Conservation (phyloP, 2,329 filamentous ascomycete species). For the Pseudocercospora pini-densiflorae region DNA sequence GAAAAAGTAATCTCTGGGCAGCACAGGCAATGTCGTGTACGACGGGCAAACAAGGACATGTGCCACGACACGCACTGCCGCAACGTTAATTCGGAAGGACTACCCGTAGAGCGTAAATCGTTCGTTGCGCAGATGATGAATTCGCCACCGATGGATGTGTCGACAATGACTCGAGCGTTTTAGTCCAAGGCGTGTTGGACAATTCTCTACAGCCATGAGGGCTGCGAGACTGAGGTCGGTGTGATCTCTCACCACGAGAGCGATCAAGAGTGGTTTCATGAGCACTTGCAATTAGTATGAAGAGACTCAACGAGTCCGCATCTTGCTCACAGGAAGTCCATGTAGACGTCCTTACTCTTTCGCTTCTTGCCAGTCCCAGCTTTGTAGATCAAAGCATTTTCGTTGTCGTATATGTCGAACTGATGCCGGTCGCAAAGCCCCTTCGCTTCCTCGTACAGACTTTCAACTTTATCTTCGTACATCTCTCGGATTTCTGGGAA, state of each 20-base stretch:
- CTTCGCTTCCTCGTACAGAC: constrained; percentile 32
- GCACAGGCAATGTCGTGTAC: not conserved
- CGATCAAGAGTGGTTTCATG: not conserved
- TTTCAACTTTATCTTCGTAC: constrained; percentile 33
- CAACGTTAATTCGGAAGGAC: not conserved
- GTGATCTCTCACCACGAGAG: not conserved
- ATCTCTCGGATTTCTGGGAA: constrained; percentile 32
- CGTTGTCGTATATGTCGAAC: constrained; percentile 34
- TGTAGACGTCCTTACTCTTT: not conserved
- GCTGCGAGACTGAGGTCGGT: not conserved
- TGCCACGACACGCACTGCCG: not conserved
- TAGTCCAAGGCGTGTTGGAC: not conserved
- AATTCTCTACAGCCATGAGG: not conserved
- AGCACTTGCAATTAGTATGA: not conserved
- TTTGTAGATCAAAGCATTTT: constrained; percentile 34
- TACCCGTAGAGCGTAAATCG: not conserved
- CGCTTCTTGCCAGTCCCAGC: constrained; percentile 18
- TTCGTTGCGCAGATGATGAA: not conserved
- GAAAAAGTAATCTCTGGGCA: not conserved
- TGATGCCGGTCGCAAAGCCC: constrained; percentile 34
- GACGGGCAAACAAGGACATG: constrained; percentile 6
- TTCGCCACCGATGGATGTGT: not conserved
- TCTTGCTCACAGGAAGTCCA: not conserved
- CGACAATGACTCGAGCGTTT: not conserved
- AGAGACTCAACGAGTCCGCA: not conserved